Percentiles rank a stretch among this genome's conserved stretches.
phyloP scores from a whole-genome alignment of 2,329 filamentous ascomycete species.

The Aaosphaeria arxii region DNA sequence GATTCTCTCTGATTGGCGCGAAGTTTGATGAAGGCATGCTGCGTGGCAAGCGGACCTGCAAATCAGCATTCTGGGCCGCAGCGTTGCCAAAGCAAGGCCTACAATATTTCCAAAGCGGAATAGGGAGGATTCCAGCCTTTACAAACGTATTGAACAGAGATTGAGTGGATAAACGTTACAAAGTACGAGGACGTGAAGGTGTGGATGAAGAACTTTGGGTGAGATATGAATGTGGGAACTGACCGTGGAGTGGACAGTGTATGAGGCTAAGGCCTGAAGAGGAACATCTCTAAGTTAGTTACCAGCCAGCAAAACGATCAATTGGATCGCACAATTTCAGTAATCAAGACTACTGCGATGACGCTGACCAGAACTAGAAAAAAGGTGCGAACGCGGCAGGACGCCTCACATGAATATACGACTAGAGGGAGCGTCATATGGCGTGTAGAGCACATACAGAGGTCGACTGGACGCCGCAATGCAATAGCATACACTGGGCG shows the following conservation, averaged over 20 bases:
- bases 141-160: no score
- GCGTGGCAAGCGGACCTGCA: no score
- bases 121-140: no score
- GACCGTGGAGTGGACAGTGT: background rate
- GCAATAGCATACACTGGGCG: background rate
- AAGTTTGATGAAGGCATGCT: no score
- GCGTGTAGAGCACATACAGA: background rate
- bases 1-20: no score
- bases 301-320: background rate
- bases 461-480: background rate
- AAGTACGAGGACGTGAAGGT: background rate
- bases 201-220: background rate
- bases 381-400: conserved; percentile 1
- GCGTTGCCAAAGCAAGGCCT: background rate
- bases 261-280: conserved; percentile 1
- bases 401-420: conserved; percentile 1
- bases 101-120: no score
- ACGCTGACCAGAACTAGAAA: conserved; percentile 7
- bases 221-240: background rate
- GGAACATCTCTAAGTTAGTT: background rate
- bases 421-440: background rate
- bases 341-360: conserved; percentile 2
- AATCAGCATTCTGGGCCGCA: background rate
- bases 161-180: no score
- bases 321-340: background rate